Evolutionary conservation across 2,329 filamentous ascomycete species (phyloP).

Genomic region (Parascedosporium putredinis): DNA sequence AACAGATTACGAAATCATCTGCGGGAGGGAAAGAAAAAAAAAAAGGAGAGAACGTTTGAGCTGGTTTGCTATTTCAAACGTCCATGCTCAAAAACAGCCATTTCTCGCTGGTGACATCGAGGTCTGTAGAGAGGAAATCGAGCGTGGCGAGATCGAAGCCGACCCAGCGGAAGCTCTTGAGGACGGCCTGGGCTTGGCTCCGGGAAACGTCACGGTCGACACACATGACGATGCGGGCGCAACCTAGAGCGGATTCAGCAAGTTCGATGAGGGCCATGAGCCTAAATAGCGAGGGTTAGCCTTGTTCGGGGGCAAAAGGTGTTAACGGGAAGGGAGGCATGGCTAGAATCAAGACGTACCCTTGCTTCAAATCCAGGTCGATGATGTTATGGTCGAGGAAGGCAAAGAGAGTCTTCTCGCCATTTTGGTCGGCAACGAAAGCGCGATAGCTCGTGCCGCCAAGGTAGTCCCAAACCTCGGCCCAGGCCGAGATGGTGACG

Average conservation of each 20-base stretch:
- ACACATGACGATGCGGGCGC: constrained; percentile 68
- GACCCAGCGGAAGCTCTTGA: constrained; percentile 84
- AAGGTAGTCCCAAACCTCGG: constrained; percentile 78
- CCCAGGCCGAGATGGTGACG: constrained; percentile 46
- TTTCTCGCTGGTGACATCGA: constrained; percentile 59
- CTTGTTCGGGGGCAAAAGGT: constrained; percentile 7
- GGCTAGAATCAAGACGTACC: constrained; percentile 62
- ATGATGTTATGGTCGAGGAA: constrained; percentile 70
- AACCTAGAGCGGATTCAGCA: constrained; percentile 65
- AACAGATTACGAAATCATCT: too few relatives aligned
- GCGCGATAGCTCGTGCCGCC: constrained; percentile 77
- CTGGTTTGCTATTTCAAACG: too few relatives aligned
- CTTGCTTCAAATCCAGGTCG: constrained; percentile 73
- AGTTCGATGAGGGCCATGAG: constrained; percentile 87
- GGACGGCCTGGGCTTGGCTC: constrained; percentile 54
- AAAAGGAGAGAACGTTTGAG: too few relatives aligned
- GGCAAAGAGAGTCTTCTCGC: constrained; percentile 69
- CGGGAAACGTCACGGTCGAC: constrained; percentile 61
- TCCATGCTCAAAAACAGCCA: constrained; percentile 92
- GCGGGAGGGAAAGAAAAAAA: too few relatives aligned
- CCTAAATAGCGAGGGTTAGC: constrained; percentile 33
- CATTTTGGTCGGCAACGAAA: constrained; percentile 63
- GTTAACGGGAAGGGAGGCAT: not conserved
- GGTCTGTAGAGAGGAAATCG: constrained; percentile 57
- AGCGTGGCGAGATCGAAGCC: constrained; percentile 78